A percentile compares a stretch with the other conserved stretches of the same genome.
phyloP scores from a whole-genome alignment of 2,329 filamentous ascomycete genomes.

The Colletotrichum sp. region DNA sequence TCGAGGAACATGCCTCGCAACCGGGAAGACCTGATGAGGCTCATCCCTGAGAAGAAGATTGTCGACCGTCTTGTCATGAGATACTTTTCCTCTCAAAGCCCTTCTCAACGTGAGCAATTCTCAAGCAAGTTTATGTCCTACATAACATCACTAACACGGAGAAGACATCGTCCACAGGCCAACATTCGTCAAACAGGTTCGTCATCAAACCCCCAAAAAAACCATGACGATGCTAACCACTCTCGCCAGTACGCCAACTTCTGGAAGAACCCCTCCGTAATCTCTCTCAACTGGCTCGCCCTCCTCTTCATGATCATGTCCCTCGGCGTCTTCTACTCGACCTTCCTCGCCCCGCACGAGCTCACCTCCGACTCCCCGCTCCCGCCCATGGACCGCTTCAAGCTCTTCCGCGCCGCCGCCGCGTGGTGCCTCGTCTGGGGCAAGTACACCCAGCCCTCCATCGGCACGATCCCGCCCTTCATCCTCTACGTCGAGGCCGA shows the following conservation, averaged over 20 bases:
- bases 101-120: constrained; percentile 50
- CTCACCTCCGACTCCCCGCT: constrained; percentile 42
- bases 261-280: constrained; percentile 45
- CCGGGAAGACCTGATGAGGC: constrained; percentile 51
- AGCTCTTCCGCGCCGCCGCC: constrained; percentile 52
- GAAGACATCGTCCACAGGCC: constrained; percentile 59
- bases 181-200: constrained; percentile 51
- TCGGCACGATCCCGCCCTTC: constrained; percentile 54
- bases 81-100: constrained; percentile 59
- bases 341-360: constrained; percentile 48
- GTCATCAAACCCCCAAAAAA: neutral
- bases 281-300: constrained; percentile 53
- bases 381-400: constrained; percentile 49
- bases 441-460: constrained; percentile 55
- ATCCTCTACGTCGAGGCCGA: constrained; percentile 58
- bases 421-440: constrained; percentile 56
- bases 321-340: constrained; percentile 50
- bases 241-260: constrained; percentile 51
- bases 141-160: constrained; percentile 8
- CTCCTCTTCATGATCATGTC: constrained; percentile 54
- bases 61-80: constrained; percentile 56
- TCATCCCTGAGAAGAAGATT: constrained; percentile 50
- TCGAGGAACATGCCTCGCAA: constrained; percentile 42
- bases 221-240: neutral
- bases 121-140: neutral